Conservation (phyloP, 2,329 filamentous ascomycete genomes). For the Trichoderma cornu-damae region DNA sequence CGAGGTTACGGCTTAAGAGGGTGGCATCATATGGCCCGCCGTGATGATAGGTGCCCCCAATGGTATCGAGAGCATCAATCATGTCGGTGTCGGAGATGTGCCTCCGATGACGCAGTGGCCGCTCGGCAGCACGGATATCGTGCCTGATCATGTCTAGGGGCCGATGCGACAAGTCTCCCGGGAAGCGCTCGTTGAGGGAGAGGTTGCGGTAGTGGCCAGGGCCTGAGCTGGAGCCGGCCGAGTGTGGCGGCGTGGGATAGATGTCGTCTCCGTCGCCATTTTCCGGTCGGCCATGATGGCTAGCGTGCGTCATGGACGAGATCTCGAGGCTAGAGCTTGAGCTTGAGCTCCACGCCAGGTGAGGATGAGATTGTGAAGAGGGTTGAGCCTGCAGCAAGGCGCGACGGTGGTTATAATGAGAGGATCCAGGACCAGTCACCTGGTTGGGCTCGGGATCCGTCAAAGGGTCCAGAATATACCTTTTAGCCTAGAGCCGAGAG, state of each 20-base stretch:
- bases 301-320: neutral
- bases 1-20: conserved; percentile 65
- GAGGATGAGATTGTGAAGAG: neutral
- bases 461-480: conserved; percentile 65
- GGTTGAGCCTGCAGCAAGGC: conserved; percentile 14
- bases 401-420: conserved; percentile 41
- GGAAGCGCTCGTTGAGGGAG: conserved; percentile 43
- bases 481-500: conserved; percentile 48
- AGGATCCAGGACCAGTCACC: conserved; percentile 59
- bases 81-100: conserved; percentile 65
- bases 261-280: neutral
- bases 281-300: neutral
- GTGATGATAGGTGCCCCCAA: conserved; percentile 71
- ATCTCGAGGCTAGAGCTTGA: neutral
- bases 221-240: conserved; percentile 31
- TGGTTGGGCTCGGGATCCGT: conserved; percentile 62
- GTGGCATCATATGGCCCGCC: conserved; percentile 87
- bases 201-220: conserved; percentile 19
- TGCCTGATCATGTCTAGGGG: conserved; percentile 63
- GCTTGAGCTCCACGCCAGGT: neutral
- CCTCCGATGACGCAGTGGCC: conserved; percentile 62
- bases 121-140: conserved; percentile 61
- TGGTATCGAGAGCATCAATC: conserved; percentile 75
- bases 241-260: conserved; percentile 46
- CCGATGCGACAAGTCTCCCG: conserved; percentile 59